Evolutionary conservation across 371 early-diverging fungal genomes (phyloP).

Genomic region (Mortierella sp.): DNA sequence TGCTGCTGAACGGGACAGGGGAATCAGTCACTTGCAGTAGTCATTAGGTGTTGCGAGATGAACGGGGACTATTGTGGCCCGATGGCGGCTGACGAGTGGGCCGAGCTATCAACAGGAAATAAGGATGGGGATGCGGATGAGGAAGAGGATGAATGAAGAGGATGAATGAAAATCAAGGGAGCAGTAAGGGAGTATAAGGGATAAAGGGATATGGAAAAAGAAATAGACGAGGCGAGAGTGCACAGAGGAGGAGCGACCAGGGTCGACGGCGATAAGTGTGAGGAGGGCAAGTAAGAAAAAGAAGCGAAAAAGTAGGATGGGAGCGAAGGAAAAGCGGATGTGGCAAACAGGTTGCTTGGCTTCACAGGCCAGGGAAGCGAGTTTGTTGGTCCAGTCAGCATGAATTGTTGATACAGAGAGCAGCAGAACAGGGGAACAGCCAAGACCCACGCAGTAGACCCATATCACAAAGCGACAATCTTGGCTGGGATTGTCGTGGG

Average conservation of each 20-base stretch:
- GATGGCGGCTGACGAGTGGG: background rate
- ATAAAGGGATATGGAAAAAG: background rate
- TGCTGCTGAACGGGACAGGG: slow-evolving; percentile 11
- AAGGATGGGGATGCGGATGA: background rate
- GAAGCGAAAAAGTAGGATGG: background rate
- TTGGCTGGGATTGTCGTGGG: background rate
- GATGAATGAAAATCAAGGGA: background rate
- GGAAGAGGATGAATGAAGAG: background rate
- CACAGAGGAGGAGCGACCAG: background rate
- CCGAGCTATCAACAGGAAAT: background rate
- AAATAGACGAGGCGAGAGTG: background rate
- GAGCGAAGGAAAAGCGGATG: background rate
- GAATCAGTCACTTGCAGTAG: slow-evolving; percentile 2
- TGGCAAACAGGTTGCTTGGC: slow-evolving; percentile 7
- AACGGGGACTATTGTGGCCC: slow-evolving; percentile 4
- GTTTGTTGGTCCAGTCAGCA: background rate
- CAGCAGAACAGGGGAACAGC: background rate
- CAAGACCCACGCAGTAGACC: background rate
- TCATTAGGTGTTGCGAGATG: background rate
- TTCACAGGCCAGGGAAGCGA: background rate
- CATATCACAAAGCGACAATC: background rate
- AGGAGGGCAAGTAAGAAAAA: background rate
- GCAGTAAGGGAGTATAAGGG: too few species aligned
- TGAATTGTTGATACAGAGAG: too few species aligned
- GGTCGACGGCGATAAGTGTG: background rate